These are phyloP conservation scores for Oehlia diaphana DNA, from an alignment of 192 early-diverging fungal genomes.

Conservation along the genomic window DNA sequence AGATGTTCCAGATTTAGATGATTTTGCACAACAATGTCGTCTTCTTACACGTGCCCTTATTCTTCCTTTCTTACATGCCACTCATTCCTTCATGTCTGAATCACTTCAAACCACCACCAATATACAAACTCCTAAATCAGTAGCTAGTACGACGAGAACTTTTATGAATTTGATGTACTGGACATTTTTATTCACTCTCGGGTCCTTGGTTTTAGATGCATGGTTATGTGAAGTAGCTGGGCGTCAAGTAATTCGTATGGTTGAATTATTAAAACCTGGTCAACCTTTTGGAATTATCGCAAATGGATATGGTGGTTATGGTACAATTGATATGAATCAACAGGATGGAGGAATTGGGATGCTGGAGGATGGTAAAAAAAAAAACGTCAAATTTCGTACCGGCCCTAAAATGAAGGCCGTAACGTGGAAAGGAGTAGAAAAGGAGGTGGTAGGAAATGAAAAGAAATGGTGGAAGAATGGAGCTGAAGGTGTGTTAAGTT, in stretches of 20 bases:
- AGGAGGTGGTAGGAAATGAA: neutral
- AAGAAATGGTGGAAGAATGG: neutral
- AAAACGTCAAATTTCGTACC: constrained; percentile 32
- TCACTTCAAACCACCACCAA: constrained; percentile 18
- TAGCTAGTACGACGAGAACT: constrained; percentile 28
- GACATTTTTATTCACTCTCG: constrained; percentile 45
- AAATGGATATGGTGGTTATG: neutral
- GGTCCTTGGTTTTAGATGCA: constrained; percentile 41
- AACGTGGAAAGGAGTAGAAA: constrained; percentile 20
- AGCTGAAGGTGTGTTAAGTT: neutral
- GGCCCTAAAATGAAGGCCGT: constrained; percentile 26
- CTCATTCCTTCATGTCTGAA: constrained; percentile 43
- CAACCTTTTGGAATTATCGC: constrained; percentile 17
- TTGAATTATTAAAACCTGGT: constrained; percentile 32
- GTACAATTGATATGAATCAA: neutral
- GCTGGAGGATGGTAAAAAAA: constrained; percentile 28
- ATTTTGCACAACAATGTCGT: constrained; percentile 46
- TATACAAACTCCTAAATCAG: constrained; percentile 18
- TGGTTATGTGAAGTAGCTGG: constrained; percentile 49
- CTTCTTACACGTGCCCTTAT: constrained; percentile 42
- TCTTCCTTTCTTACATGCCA: constrained; percentile 44
- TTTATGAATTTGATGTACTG: constrained; percentile 46
- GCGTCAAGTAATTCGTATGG: constrained; percentile 41
- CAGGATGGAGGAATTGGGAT: neutral
- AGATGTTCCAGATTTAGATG: constrained; percentile 38